These are phyloP conservation scores for Hypoxylon sp. DNA, from an alignment of 2,329 filamentous ascomycete genomes.

Conservation along the genomic window DNA sequence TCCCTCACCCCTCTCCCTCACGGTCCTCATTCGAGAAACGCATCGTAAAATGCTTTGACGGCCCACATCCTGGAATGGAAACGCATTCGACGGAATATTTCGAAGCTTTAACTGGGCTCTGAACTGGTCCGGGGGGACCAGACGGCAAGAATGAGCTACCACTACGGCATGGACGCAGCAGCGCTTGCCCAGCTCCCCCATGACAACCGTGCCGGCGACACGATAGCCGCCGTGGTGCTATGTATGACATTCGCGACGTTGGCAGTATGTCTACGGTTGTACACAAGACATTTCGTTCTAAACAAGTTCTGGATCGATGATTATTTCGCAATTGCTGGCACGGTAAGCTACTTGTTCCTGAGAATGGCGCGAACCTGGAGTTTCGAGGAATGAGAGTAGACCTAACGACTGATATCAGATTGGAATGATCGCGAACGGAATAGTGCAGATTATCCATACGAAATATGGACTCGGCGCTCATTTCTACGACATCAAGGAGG, in stretches of 20 bases:
- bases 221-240: constrained; percentile 38
- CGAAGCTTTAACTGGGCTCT: constrained; percentile 23
- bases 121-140: constrained; percentile 9
- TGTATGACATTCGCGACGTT: constrained; percentile 38
- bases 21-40: constrained; percentile 2
- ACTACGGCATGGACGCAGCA: constrained; percentile 4
- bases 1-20: constrained; percentile 6
- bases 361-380: background rate
- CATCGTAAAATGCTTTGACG: constrained; percentile 21
- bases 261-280: constrained; percentile 40
- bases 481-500: constrained; percentile 31
- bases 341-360: constrained; percentile 31
- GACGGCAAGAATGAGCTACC: constrained; percentile 14
- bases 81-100: constrained; percentile 16
- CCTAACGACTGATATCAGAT: constrained; percentile 27
- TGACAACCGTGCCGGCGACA: constrained; percentile 33
- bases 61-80: constrained; percentile 34
- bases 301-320: constrained; percentile 42
- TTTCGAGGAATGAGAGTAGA: background rate
- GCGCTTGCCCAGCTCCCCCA: constrained; percentile 29
- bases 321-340: constrained; percentile 38
- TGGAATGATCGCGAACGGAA: constrained; percentile 36
- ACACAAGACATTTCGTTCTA: constrained; percentile 42
- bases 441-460: constrained; percentile 40
- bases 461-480: constrained; percentile 40